Evolutionary conservation across 352 stramenopile species (phyloP).

Genomic region (Phytophthora fragariae): DNA sequence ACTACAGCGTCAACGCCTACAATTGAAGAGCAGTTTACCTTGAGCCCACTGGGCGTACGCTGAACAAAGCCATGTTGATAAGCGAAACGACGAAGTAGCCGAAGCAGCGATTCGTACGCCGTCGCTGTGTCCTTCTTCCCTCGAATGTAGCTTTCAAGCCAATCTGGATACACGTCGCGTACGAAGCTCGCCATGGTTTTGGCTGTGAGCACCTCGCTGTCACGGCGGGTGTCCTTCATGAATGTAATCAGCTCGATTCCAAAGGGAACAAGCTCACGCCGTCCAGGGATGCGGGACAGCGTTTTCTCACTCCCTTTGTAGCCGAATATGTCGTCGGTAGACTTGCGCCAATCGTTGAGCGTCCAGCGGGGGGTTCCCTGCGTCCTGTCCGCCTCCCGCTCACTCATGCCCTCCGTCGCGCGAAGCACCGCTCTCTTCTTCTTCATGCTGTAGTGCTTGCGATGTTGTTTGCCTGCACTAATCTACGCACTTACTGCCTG

Average conservation of each 20-base stretch:
- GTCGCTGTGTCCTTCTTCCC: background rate
- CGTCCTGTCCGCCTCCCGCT: too few relatives aligned
- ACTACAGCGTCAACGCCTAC: too few relatives aligned
- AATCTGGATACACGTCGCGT: background rate
- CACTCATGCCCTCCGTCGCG: too few relatives aligned
- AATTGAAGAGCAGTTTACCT: background rate
- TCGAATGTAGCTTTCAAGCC: background rate
- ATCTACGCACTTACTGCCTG: too few relatives aligned
- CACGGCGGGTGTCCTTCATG: constrained; percentile 6
- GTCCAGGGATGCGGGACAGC: background rate
- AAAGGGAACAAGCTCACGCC: background rate
- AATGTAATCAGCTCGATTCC: constrained; percentile 1
- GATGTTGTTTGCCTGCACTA: too few relatives aligned
- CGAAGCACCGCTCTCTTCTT: too few relatives aligned
- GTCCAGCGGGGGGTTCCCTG: too few relatives aligned
- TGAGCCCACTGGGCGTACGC: background rate
- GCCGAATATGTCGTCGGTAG: too few relatives aligned
- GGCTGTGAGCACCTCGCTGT: background rate
- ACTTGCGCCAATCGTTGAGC: too few relatives aligned
- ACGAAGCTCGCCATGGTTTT: background rate
- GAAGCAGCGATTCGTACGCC: background rate
- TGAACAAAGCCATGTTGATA: background rate
- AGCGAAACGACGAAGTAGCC: background rate
- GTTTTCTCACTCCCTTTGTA: too few relatives aligned
- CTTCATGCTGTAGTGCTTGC: too few relatives aligned